Percentiles rank a stretch among this genome's conserved stretches.
These are phyloP conservation scores for Fusarium sp. DNA, from an alignment of 2,329 filamentous ascomycete genomes.

Conservation along the genomic window DNA sequence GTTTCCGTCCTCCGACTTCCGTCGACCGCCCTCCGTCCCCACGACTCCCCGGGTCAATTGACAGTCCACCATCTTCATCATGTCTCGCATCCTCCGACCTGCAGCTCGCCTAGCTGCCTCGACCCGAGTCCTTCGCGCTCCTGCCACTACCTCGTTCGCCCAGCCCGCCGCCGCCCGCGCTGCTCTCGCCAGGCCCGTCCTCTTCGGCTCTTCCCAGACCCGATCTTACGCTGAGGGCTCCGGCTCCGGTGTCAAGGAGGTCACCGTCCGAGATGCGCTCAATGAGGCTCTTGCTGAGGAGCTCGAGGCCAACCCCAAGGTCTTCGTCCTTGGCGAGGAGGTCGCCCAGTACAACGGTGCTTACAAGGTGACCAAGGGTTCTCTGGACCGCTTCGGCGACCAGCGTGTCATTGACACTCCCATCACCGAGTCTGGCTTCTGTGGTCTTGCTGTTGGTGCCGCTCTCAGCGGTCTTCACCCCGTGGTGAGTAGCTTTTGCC, in stretches of 20 bases:
- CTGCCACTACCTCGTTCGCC: constrained; percentile 52
- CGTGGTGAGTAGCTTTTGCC: constrained; percentile 72
- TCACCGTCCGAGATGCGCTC: constrained; percentile 95
- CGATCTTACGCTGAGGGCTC: constrained; percentile 67
- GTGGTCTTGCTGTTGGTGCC: constrained; percentile 92
- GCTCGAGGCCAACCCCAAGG: constrained; percentile 92
- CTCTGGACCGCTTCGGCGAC: constrained; percentile 96
- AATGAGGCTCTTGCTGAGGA: constrained; percentile 99
- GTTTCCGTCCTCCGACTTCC: constrained; percentile 20
- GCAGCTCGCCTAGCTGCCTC: constrained; percentile 62
- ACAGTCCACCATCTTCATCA: constrained; percentile 46
- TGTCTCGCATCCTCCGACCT: constrained; percentile 66
- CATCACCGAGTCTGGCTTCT: constrained; percentile 97
- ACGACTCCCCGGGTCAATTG: constrained; percentile 41
- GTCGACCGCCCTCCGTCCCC: constrained; percentile 23
- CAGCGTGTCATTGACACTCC: constrained; percentile 98
- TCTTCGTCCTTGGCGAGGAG: constrained; percentile 96
- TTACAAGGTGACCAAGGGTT: constrained; percentile 99
- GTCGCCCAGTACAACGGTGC: constrained; percentile 99
- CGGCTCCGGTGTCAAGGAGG: constrained; percentile 78
- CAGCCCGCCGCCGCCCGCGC: constrained; percentile 54
- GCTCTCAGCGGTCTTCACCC: constrained; percentile 95
- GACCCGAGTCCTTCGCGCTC: constrained; percentile 52
- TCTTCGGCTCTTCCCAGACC: constrained; percentile 58
- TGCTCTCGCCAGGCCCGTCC: constrained; percentile 52